Conservation (phyloP, 2,329 filamentous ascomycete genomes). For the Eutypa lata region DNA sequence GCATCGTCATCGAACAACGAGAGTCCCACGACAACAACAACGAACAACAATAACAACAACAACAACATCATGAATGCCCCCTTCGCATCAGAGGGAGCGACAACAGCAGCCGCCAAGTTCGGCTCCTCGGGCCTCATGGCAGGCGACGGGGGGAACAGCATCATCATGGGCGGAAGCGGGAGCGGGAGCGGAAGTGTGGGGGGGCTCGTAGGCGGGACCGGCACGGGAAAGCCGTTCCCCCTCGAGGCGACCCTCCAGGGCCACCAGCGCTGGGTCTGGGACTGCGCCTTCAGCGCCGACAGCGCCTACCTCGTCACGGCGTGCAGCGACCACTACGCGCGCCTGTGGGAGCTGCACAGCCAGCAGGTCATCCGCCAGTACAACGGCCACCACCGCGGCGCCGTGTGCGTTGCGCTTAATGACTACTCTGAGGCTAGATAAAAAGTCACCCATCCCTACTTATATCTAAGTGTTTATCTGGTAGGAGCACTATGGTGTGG, state of each 20-base stretch:
- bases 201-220: neutral
- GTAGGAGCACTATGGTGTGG: too few relatives aligned
- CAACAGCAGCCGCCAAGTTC: neutral
- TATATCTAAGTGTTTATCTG: too few relatives aligned
- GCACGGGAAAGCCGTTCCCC: slow-evolving; percentile 57
- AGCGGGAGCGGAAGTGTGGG: neutral
- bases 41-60: slow-evolving; percentile 1
- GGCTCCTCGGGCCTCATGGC: slow-evolving; percentile 6
- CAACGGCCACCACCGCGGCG: slow-evolving; percentile 88
- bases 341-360: slow-evolving; percentile 83
- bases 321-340: slow-evolving; percentile 88
- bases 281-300: slow-evolving; percentile 92
- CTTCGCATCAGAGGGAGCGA: slow-evolving; percentile 8
- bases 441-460: too few relatives aligned
- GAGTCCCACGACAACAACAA: neutral
- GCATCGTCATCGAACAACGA: slow-evolving; percentile 1
- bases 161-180: slow-evolving; percentile 4
- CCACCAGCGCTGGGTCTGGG: slow-evolving; percentile 97
- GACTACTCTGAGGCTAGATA: slow-evolving; percentile 66
- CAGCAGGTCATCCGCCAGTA: slow-evolving; percentile 93
- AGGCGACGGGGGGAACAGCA: slow-evolving; percentile 9
- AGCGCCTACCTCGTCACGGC: slow-evolving; percentile 91
- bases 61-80: slow-evolving; percentile 9
- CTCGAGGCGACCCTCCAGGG: slow-evolving; percentile 84
- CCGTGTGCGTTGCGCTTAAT: slow-evolving; percentile 89